phyloP scores from a whole-genome alignment of 2,329 filamentous ascomycete species.

The Akanthomyces muscarius region DNA sequence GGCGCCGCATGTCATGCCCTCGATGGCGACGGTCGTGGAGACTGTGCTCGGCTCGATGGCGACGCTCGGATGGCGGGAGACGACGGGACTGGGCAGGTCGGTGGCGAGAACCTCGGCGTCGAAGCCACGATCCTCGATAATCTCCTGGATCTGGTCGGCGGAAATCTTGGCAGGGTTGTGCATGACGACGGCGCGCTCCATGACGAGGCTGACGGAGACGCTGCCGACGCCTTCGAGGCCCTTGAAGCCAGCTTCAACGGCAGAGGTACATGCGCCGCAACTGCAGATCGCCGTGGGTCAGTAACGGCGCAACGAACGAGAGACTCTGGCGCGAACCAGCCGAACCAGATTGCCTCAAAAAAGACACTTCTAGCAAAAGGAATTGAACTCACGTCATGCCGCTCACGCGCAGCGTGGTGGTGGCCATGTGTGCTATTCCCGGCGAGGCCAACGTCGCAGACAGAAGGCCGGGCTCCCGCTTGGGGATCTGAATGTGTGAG shows the following conservation, averaged over 20 bases:
- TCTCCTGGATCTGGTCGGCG: conserved; percentile 73
- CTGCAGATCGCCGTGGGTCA: conserved; percentile 45
- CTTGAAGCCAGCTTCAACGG: conserved; percentile 90
- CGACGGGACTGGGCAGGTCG: conserved; percentile 59
- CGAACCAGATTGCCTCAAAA: background rate
- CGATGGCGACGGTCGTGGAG: conserved; percentile 73
- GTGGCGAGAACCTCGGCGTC: conserved; percentile 86
- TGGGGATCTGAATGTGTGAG: conserved; percentile 44
- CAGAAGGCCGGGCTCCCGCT: conserved; percentile 32
- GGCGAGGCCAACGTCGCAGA: conserved; percentile 19
- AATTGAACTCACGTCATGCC: conserved; percentile 71
- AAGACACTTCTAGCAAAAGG: background rate
- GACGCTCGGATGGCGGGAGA: conserved; percentile 35
- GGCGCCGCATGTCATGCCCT: conserved; percentile 88
- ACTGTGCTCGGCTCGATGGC: conserved; percentile 40
- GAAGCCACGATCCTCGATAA: conserved; percentile 88
- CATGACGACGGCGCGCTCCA: conserved; percentile 91
- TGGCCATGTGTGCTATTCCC: conserved; percentile 63
- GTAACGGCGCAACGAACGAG: conserved; percentile 24
- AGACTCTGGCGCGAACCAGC: background rate
- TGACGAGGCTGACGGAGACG: conserved; percentile 88
- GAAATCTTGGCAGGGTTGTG: conserved; percentile 75
- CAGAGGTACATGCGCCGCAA: conserved; percentile 91
- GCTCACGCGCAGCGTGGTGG: conserved; percentile 83
- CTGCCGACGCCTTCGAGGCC: conserved; percentile 74